phyloP scores from a whole-genome alignment of 2,329 filamentous ascomycete genomes.

The Thielaviopsis euricoi region DNA sequence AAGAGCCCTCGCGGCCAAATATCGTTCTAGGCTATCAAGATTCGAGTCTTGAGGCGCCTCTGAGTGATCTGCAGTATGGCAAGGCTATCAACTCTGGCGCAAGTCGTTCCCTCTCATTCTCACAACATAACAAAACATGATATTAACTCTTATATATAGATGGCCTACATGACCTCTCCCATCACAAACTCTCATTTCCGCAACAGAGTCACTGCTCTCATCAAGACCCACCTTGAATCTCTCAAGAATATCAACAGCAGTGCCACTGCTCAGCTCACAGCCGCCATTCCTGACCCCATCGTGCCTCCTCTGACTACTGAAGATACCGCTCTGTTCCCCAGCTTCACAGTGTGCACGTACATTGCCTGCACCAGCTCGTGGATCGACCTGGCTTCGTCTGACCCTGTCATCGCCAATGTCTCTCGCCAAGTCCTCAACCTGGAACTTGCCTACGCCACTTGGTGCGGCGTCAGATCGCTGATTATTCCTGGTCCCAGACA shows the following conservation, averaged over 20 bases:
- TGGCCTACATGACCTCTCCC: conserved; percentile 62
- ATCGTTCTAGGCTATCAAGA: conserved; percentile 49
- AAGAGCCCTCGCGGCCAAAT: conserved; percentile 1
- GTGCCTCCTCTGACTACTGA: conserved; percentile 57
- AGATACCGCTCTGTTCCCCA: conserved; percentile 60
- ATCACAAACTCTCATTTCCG: conserved; percentile 63
- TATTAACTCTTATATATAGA: conserved; percentile 30
- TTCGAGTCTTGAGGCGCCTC: conserved; percentile 40
- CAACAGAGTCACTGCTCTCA: conserved; percentile 45
- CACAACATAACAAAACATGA: neutral
- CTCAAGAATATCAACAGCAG: conserved; percentile 25
- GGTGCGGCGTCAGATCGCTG: conserved; percentile 76
- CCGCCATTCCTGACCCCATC: conserved; percentile 36
- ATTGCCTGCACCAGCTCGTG: conserved; percentile 73
- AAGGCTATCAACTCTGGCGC: conserved; percentile 54
- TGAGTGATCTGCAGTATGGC: conserved; percentile 47
- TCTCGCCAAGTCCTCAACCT: conserved; percentile 81
- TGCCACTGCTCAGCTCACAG: conserved; percentile 25
- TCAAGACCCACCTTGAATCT: conserved; percentile 36
- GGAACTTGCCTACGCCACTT: conserved; percentile 87
- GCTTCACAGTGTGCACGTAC: conserved; percentile 52
- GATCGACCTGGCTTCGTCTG: conserved; percentile 75
- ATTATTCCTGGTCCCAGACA: conserved; percentile 63
- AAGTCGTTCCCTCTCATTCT: conserved; percentile 22
- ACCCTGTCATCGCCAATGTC: conserved; percentile 69